Evolutionary conservation across 768 basidiomycete species (phyloP), one percentile per base, ranked within the genome.

Genomic region (Tylopilus sp.): DNA sequence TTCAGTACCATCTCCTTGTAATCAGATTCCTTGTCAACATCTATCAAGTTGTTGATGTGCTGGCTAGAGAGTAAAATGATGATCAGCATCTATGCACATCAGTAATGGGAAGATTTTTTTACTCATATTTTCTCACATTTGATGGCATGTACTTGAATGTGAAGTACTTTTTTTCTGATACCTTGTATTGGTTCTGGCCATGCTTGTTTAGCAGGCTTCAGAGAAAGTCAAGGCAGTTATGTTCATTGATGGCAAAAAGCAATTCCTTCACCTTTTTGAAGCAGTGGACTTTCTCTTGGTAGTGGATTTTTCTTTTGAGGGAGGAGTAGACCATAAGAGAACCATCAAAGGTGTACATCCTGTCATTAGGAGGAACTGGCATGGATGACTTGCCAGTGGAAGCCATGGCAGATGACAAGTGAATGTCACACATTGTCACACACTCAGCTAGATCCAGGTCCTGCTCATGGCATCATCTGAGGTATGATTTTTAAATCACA

Each of bases 1-100:
- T 60, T 63, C 8, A 46, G 55, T 3, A 58, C 49, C 56, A 63
- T 60, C 0, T 40, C 50, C n/a, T n/a, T n/a, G n/a, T n/a, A n/a
- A n/a, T n/a, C n/a, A n/a, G n/a, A n/a, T n/a, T n/a, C n/a, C n/a
- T n/a, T n/a, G n/a, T n/a, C n/a, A n/a, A n/a, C n/a, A n/a, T n/a
- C n/a, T n/a, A n/a, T n/a, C n/a, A n/a, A n/a, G 34, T 58, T 14
- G 5, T 9, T 45, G 0, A 9, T 11, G 4, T 1, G 0, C 21
- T 54, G 47, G 4, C 45, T 52, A 31, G 10, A 41, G 6, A 24
- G 25, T n/a, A 28, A 6, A 4, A 7, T 31, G 13, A 44, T 19
- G 7, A n/a, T n/a, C n/a, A n/a, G n/a, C n/a, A n/a, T n/a, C n/a
- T n/a, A n/a, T n/a, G n/a, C n/a, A n/a, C n/a, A n/a, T n/a, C n/a